Conservation (phyloP, 1,284 basidiomycete species). For the Leccinum pachyderme region DNA sequence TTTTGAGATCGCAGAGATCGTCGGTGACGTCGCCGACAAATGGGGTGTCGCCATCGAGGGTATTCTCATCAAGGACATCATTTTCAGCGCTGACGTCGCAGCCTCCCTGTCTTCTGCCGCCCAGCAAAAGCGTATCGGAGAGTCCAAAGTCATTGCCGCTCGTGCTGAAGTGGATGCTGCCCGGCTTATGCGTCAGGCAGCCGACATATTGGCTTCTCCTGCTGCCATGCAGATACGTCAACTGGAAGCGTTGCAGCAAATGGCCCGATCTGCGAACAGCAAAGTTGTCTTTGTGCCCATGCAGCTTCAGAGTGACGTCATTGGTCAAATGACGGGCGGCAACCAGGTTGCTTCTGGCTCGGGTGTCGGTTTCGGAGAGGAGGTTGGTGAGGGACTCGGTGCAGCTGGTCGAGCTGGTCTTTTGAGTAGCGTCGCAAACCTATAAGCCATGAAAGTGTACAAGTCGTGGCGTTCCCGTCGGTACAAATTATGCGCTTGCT, state of each 20-base stretch:
- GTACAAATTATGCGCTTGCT: background rate
- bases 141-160: constrained; percentile 94
- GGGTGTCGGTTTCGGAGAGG: constrained; percentile 37
- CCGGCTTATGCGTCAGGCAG: constrained; percentile 91
- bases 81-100: constrained; percentile 90
- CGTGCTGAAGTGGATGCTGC: constrained; percentile 95
- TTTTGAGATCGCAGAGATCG: constrained; percentile 93
- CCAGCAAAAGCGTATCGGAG: constrained; percentile 93
- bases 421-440: constrained; percentile 48
- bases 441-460: constrained; percentile 29
- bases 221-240: constrained; percentile 98
- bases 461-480: background rate
- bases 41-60: constrained; percentile 97
- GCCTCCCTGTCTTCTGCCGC: constrained; percentile 91
- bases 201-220: constrained; percentile 87
- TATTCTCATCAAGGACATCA: constrained; percentile 92
- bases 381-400: constrained; percentile 44
- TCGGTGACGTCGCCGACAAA: constrained; percentile 81
- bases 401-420: constrained; percentile 50
- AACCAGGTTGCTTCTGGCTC: constrained; percentile 37
- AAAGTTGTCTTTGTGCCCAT: constrained; percentile 97
- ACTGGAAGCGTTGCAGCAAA: constrained; percentile 79
- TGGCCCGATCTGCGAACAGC: constrained; percentile 71
- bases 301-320: constrained; percentile 77
- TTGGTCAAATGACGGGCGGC: constrained; percentile 42